Evolutionary conservation across 345 rosid genomes (phyloP), one percentile per base, ranked within the genome.

Genomic region (Viola odorata): DNA sequence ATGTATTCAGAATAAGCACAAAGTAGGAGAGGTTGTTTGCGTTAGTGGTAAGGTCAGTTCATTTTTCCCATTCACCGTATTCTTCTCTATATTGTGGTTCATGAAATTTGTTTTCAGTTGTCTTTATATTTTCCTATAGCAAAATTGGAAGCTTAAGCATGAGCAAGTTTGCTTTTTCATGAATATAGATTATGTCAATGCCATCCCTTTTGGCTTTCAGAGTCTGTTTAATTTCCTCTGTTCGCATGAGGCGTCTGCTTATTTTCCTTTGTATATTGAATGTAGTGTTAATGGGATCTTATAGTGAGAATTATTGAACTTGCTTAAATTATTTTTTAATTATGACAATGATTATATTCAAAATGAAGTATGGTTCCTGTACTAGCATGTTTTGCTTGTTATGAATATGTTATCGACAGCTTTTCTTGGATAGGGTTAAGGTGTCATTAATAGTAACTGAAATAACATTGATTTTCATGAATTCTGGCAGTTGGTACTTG

Each of bases 21-120:
- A 70, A 62, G 16, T 62, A 53, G 97, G 99, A 60, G 91, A 88
- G 54, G 66, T 82, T 73, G 97, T 83, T 55, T 94, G 97, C 57
- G 83, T 90, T 57, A 83, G 91, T 67, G 96, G 96, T 61, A 90
- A 90, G 91, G 97, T 86, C 64, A 71, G 81, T 65, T 62, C 67
- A 59, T 72, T 41, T 62, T 41, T 7, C 0, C 42, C 53, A 44
- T 44, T 23, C 66, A 16, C 32, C 54, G 48, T 53, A 36, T 53
- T 49, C 51, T 41, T 41, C n/a, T 12, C 8, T 59, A 44, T n/a
- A 42, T 37, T 51, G 17, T 37, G 39, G 5, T 61, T 41, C 12
- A 17, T 37, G 39, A n/a, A 50, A 8, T 12, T 55, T 45, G 47
- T 14, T 47, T 3, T 10, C 12, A 15, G 41, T 13, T 58, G 15